These are phyloP conservation scores for Tulasnella sp. DNA, from an alignment of 768 basidiomycete genomes.

Conservation along the genomic window DNA sequence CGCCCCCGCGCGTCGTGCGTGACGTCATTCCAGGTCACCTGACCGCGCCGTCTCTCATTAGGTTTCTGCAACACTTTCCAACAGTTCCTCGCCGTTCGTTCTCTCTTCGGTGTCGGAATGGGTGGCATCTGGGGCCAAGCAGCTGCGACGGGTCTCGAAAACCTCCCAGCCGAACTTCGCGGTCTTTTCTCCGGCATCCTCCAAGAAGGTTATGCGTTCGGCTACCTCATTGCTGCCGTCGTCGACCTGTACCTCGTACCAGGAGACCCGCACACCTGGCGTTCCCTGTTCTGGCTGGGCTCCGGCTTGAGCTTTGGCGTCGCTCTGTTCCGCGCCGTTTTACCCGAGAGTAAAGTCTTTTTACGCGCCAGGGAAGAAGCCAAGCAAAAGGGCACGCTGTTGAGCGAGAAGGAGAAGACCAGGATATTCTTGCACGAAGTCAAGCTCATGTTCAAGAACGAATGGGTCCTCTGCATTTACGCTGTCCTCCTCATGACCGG, in stretches of 20 bases:
- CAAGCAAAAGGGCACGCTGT: conserved; percentile 30
- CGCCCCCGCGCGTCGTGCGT: neutral
- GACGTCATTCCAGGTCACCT: neutral
- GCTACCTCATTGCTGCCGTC: conserved; percentile 78
- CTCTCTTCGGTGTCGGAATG: conserved; percentile 52
- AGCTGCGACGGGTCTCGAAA: conserved; percentile 79
- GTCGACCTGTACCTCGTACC: conserved; percentile 57
- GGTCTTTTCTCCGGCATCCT: conserved; percentile 80
- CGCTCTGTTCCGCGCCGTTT: conserved; percentile 38
- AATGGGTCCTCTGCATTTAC: conserved; percentile 82
- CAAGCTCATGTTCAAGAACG: conserved; percentile 66
- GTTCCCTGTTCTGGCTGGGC: conserved; percentile 41
- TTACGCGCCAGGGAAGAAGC: conserved; percentile 34
- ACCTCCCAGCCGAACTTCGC: conserved; percentile 78
- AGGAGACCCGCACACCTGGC: conserved; percentile 36
- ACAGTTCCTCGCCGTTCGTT: conserved; percentile 76
- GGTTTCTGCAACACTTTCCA: conserved; percentile 74
- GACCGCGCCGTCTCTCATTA: neutral
- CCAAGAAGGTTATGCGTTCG: conserved; percentile 85
- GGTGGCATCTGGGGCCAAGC: conserved; percentile 84
- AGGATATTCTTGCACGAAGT: conserved; percentile 64
- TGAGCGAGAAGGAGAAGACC: conserved; percentile 32
- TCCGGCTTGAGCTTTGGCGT: conserved; percentile 39
- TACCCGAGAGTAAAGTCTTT: conserved; percentile 43
- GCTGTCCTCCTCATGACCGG: conserved; percentile 56